Conservation (phyloP, 371 early-diverging fungal genomes). For the Rhizopus stolonifer region DNA sequence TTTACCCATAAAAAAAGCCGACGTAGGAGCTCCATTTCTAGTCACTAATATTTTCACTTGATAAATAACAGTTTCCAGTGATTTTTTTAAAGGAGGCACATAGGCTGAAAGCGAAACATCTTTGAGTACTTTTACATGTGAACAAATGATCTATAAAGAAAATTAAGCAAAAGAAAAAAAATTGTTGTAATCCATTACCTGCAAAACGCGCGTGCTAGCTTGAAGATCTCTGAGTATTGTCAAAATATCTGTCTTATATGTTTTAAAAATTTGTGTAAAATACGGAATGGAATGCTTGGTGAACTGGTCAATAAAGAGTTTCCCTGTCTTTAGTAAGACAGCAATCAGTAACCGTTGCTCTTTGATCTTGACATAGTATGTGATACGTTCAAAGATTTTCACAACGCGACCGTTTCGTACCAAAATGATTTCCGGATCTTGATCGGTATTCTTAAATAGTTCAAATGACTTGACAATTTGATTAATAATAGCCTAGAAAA, state of each 20-base stretch:
- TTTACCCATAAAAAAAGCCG: conserved; percentile 63
- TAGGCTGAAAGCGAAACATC: conserved; percentile 59
- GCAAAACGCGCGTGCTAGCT: conserved; percentile 59
- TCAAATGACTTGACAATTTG: conserved; percentile 48
- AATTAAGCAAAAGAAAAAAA: neutral
- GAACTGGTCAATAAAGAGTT: conserved; percentile 64
- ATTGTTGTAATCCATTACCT: conserved; percentile 27
- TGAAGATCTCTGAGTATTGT: conserved; percentile 55
- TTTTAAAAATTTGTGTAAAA: conserved; percentile 61
- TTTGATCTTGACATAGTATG: conserved; percentile 56
- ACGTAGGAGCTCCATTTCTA: conserved; percentile 61
- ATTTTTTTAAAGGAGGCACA: conserved; percentile 73
- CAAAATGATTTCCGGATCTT: conserved; percentile 38
- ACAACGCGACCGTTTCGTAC: conserved; percentile 43
- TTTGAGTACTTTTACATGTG: conserved; percentile 73
- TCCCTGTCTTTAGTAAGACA: conserved; percentile 56
- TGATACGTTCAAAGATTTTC: conserved; percentile 53
- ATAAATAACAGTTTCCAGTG: conserved; percentile 74
- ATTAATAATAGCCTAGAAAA: conserved; percentile 49
- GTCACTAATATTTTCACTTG: conserved; percentile 75
- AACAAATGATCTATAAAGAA: conserved; percentile 64
- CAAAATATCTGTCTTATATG: conserved; percentile 52
- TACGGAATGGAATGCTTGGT: conserved; percentile 64
- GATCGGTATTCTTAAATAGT: conserved; percentile 34
- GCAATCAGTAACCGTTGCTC: conserved; percentile 51